Evolutionary conservation across 257 asterid genomes (phyloP).

Genomic region (Lantana camara): DNA sequence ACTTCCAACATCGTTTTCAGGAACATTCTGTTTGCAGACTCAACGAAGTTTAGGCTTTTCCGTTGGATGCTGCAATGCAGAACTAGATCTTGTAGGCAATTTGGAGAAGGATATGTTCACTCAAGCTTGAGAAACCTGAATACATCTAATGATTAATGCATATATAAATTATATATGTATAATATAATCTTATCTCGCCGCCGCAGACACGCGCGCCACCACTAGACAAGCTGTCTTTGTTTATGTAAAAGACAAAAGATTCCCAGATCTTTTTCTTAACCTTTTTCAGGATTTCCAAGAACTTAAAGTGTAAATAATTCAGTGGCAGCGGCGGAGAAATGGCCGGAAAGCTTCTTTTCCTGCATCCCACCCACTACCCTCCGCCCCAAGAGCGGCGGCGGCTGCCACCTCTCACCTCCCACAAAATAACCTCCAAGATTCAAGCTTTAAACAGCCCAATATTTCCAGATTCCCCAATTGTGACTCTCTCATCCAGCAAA

Average conservation of each 20-base stretch:
- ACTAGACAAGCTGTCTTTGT: neutral
- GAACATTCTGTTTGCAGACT: too few species aligned
- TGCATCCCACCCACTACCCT: conserved; percentile 21
- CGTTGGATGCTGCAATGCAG: too few species aligned
- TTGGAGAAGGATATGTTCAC: too few species aligned
- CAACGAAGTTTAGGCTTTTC: too few species aligned
- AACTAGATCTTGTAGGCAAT: too few species aligned
- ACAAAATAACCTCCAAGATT: conserved; percentile 16
- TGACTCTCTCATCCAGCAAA: conserved; percentile 6
- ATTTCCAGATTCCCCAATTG: conserved; percentile 22
- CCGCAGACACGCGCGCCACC: neutral
- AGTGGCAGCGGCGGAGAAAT: conserved; percentile 15
- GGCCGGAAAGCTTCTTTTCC: conserved; percentile 29
- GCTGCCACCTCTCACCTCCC: conserved; percentile 22
- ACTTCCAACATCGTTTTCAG: too few species aligned
- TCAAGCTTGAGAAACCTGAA: too few species aligned
- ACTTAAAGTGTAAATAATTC: neutral
- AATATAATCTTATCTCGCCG: too few species aligned
- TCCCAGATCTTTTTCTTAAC: neutral
- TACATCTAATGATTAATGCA: too few species aligned
- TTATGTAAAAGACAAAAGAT: neutral
- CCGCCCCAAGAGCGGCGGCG: conserved; percentile 28
- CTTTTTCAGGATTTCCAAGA: neutral
- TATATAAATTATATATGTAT: too few species aligned
- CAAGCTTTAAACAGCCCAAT: conserved; percentile 3